Evolutionary conservation across 371 early-diverging fungal genomes (phyloP).

Genomic region (Mortierella sp.): DNA sequence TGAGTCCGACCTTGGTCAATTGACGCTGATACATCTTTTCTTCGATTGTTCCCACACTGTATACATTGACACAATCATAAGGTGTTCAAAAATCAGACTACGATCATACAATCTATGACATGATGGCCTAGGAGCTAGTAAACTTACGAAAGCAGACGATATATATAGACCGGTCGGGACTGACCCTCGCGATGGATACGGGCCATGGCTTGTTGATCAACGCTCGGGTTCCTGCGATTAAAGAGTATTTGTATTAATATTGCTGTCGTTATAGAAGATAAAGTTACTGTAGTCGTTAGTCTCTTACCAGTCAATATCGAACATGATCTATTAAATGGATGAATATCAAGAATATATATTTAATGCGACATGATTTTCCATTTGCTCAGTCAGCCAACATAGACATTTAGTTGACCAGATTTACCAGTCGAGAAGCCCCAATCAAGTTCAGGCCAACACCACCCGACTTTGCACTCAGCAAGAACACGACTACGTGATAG

Average conservation of each 20-base stretch:
- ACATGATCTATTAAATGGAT: conserved; percentile 49
- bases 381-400: too few relatives aligned
- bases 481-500: conserved; percentile 57
- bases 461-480: conserved; percentile 72
- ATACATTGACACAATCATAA: conserved; percentile 58
- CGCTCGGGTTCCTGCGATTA: conserved; percentile 58
- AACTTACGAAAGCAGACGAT: conserved; percentile 63
- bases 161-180: conserved; percentile 66
- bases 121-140: too few relatives aligned
- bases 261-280: background rate
- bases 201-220: conserved; percentile 72
- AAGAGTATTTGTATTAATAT: background rate
- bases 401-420: background rate
- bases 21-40: conserved; percentile 72
- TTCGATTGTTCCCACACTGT: conserved; percentile 63
- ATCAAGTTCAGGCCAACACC: conserved; percentile 72
- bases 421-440: conserved; percentile 68
- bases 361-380: too few relatives aligned
- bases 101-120: too few relatives aligned
- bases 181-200: conserved; percentile 80
- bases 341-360: too few relatives aligned
- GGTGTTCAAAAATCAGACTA: conserved; percentile 69
- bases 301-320: conserved; percentile 68
- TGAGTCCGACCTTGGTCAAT: conserved; percentile 62
- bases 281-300: background rate